Conservation (phyloP, 2,329 filamentous ascomycete species). For the Clonostachys rhizophaga region DNA sequence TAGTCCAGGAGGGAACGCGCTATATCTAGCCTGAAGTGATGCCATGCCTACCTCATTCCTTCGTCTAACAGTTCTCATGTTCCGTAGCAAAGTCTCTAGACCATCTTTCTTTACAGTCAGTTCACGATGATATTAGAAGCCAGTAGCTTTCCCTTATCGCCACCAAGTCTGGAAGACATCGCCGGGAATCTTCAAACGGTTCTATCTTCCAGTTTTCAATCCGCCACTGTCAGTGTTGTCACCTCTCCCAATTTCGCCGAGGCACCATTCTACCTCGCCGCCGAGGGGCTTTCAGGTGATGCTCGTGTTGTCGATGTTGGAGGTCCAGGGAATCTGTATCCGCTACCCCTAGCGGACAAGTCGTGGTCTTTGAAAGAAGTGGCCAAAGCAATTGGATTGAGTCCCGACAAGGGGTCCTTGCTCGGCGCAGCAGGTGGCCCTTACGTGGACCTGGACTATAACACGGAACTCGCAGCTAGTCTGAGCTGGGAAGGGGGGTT, state of each 20-base stretch:
- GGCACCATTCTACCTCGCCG: slow-evolving; percentile 28
- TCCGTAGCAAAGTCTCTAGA: no score
- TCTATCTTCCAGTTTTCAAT: slow-evolving; percentile 12
- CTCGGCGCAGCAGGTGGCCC: slow-evolving; percentile 37
- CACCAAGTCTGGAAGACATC: slow-evolving; percentile 17
- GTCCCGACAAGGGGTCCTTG: slow-evolving; percentile 17
- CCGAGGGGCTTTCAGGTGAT: slow-evolving; percentile 29
- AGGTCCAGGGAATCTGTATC: slow-evolving; percentile 32
- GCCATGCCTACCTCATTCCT: no score
- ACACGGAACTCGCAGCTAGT: slow-evolving; percentile 34
- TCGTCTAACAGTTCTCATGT: no score
- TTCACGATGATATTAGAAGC: neutral
- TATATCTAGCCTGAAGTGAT: no score
- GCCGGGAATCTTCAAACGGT: slow-evolving; percentile 7
- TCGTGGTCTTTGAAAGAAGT: slow-evolving; percentile 24
- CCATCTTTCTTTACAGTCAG: no score
- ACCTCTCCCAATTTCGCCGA: slow-evolving; percentile 26
- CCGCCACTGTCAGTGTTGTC: slow-evolving; percentile 13
- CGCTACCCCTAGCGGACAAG: slow-evolving; percentile 21
- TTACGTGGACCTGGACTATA: slow-evolving; percentile 30
- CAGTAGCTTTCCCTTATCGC: slow-evolving; percentile 11
- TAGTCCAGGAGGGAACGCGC: no score
- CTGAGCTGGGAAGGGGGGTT: slow-evolving; percentile 18
- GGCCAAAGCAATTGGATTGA: slow-evolving; percentile 27
- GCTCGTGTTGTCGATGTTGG: slow-evolving; percentile 36